A percentile compares a stretch with the other conserved stretches of the same genome.
These are phyloP conservation scores for Rhizopus arrhizus DNA, from an alignment of 371 early-diverging fungal genomes.

Conservation along the genomic window DNA sequence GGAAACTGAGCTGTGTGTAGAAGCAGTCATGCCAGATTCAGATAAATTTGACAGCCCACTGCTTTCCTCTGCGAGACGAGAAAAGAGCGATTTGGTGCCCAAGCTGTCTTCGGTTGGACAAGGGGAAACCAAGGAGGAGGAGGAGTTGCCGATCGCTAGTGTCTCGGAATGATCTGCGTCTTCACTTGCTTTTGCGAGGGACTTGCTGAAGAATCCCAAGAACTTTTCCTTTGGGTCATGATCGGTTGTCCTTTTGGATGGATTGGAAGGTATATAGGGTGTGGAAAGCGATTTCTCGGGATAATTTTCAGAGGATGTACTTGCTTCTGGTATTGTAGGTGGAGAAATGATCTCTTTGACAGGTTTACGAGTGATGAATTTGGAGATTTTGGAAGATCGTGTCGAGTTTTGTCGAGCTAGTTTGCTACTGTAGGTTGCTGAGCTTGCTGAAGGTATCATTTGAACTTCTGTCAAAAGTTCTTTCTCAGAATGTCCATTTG, in stretches of 20 bases:
- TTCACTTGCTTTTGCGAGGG: not conserved
- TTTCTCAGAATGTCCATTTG: not conserved
- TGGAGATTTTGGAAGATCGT: conserved; percentile 14
- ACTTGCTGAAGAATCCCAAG: conserved; percentile 19
- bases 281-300: conserved; percentile 21
- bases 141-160: conserved; percentile 13
- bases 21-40: not conserved
- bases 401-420: not conserved
- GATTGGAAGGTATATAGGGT: not conserved
- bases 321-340: not conserved
- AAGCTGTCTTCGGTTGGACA: conserved; percentile 1
- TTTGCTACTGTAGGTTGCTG: not conserved
- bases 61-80: not conserved
- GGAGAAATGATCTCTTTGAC: conserved; percentile 14
- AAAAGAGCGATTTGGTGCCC: not conserved
- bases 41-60: not conserved
- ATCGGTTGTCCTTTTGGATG: conserved; percentile 3
- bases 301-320: not conserved
- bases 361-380: conserved; percentile 19
- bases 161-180: conserved; percentile 10
- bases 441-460: too few species aligned
- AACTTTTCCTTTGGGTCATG: conserved; percentile 24
- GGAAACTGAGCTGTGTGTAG: not conserved
- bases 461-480: too few species aligned
- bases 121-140: conserved; percentile 4